These are phyloP conservation scores for Sclerotinia borealis DNA, from an alignment of 2,329 filamentous ascomycete genomes.

Conservation along the genomic window DNA sequence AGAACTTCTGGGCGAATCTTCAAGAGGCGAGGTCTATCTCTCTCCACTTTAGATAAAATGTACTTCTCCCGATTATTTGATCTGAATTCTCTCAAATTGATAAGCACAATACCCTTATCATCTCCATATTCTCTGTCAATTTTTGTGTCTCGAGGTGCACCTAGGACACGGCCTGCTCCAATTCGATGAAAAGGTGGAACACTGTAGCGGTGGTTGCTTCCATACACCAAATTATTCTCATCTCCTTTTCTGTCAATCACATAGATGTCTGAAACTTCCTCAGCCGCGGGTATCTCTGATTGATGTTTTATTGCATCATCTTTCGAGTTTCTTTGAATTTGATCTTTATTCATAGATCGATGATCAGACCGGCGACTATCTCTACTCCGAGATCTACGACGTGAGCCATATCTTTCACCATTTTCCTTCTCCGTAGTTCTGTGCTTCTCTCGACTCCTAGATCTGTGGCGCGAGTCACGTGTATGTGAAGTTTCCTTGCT, in stretches of 20 bases:
- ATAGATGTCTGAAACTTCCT: slow-evolving; percentile 39
- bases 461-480: slow-evolving; percentile 1
- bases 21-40: slow-evolving; percentile 37
- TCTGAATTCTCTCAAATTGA: slow-evolving; percentile 34
- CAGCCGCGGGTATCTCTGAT: neutral
- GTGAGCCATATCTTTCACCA: slow-evolving; percentile 13
- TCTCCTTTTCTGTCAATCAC: slow-evolving; percentile 72
- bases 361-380: slow-evolving; percentile 9
- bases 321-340: neutral
- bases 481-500: neutral
- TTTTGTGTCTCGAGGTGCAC: slow-evolving; percentile 50
- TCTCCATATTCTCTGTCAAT: slow-evolving; percentile 56
- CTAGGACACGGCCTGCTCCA: slow-evolving; percentile 66
- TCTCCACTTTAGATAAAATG: slow-evolving; percentile 40
- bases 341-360: neutral
- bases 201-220: slow-evolving; percentile 63
- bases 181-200: slow-evolving; percentile 65
- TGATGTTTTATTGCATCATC: slow-evolving; percentile 6
- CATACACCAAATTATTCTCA: slow-evolving; percentile 66
- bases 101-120: slow-evolving; percentile 46
- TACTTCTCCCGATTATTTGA: slow-evolving; percentile 37
- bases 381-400: neutral
- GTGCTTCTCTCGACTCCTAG: slow-evolving; percentile 10
- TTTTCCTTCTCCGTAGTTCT: slow-evolving; percentile 14
- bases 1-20: slow-evolving; percentile 34